These are phyloP conservation scores for Candida tetrigidarum DNA, from an alignment of 1,139 yeast species.

Conservation along the genomic window DNA sequence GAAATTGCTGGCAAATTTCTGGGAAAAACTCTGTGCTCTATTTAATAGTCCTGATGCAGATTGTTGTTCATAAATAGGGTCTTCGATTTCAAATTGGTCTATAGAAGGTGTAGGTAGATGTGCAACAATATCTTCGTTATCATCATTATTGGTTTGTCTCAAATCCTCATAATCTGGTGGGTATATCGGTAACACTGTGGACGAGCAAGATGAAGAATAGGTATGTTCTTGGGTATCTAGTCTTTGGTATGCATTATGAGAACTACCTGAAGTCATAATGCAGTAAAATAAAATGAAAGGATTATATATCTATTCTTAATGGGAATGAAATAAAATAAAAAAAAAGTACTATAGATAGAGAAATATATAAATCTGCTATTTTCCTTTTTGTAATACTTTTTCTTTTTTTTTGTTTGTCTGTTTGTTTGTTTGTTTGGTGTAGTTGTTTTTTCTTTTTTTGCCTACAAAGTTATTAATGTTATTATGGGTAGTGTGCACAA, in stretches of 20 bases:
- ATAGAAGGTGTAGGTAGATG: slow-evolving; percentile 19
- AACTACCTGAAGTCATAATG: slow-evolving; percentile 5
- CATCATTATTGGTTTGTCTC: slow-evolving; percentile 14
- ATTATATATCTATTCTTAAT: too few species aligned
- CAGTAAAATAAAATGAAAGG: too few species aligned
- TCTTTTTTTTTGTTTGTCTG: too few species aligned
- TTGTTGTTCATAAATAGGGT: slow-evolving; percentile 24
- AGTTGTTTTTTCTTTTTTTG: too few species aligned
- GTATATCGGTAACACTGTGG: slow-evolving; percentile 11
- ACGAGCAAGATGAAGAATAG: slow-evolving; percentile 19
- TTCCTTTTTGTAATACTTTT: too few species aligned
- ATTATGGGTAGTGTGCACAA: too few species aligned
- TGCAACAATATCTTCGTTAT: background rate
- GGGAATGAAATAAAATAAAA: background rate
- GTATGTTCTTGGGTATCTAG: slow-evolving; percentile 7
- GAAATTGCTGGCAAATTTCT: slow-evolving; percentile 41
- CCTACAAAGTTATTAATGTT: too few species aligned
- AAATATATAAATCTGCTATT: too few species aligned
- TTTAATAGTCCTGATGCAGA: slow-evolving; percentile 23
- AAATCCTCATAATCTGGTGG: slow-evolving; percentile 40
- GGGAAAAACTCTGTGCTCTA: slow-evolving; percentile 36
- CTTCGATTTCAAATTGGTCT: slow-evolving; percentile 51
- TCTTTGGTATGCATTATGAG: slow-evolving; percentile 7
- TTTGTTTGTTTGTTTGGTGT: too few species aligned
- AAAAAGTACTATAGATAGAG: background rate